Percentiles rank a stretch among this genome's conserved stretches.
These are phyloP conservation scores for Quillaja saponaria DNA, from an alignment of 306 rosid species.

Conservation along the genomic window DNA sequence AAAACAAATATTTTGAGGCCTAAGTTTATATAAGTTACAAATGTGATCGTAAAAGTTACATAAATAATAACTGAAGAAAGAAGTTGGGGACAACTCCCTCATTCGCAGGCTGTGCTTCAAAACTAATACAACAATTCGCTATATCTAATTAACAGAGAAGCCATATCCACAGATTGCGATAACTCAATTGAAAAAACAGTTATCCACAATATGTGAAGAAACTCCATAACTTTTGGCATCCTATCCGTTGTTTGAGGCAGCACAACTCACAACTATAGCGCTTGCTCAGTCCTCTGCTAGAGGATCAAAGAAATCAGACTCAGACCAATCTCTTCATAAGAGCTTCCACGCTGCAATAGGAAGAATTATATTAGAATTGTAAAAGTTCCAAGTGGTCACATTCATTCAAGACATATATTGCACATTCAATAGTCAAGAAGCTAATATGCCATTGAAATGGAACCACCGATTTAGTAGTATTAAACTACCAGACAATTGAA, in stretches of 20 bases:
- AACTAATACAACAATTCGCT: slow-evolving; percentile 28
- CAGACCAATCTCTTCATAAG: slow-evolving; percentile 38
- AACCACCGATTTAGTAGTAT: too few species aligned
- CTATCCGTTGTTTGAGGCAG: slow-evolving; percentile 39
- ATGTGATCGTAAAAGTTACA: slow-evolving; percentile 1
- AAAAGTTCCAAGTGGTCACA: not conserved
- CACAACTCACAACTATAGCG: slow-evolving; percentile 26
- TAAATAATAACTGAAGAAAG: slow-evolving; percentile 16
- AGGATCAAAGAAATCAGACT: not conserved
- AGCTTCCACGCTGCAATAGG: slow-evolving; percentile 74
- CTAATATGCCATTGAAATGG: too few species aligned
- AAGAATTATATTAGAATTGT: not conserved
- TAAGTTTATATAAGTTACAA: slow-evolving; percentile 30
- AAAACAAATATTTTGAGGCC: slow-evolving; percentile 12
- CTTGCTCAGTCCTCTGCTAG: slow-evolving; percentile 26
- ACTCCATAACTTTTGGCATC: slow-evolving; percentile 19
- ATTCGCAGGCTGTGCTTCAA: slow-evolving; percentile 20
- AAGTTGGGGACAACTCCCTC: slow-evolving; percentile 35
- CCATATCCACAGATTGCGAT: slow-evolving; percentile 43
- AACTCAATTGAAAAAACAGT: slow-evolving; percentile 30
- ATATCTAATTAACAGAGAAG: slow-evolving; percentile 34
- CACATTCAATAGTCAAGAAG: slow-evolving; percentile 3
- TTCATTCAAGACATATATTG: slow-evolving; percentile 7
- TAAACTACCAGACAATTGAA: too few species aligned
- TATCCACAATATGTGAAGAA: slow-evolving; percentile 39